Conservation (phyloP, 805 yeast genomes). For the Starmerella vitae region DNA sequence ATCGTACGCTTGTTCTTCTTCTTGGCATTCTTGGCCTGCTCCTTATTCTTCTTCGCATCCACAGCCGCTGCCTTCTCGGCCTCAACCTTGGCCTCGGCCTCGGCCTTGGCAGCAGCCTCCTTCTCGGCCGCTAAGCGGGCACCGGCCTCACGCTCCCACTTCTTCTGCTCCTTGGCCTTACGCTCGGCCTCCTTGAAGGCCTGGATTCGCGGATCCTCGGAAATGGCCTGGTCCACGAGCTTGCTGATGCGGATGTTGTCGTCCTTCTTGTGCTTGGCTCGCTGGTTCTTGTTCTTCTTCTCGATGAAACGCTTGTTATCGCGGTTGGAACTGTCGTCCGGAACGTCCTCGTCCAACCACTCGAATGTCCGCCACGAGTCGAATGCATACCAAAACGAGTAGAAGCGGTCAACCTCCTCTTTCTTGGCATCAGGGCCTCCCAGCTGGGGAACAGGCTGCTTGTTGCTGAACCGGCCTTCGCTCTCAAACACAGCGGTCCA, state of each 20-base stretch:
- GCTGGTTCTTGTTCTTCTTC: conserved; percentile 90
- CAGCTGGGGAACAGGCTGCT: conserved; percentile 72
- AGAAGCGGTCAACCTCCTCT: conserved; percentile 74
- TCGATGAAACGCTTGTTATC: conserved; percentile 98
- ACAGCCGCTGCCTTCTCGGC: conserved; percentile 54
- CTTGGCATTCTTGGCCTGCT: conserved; percentile 76
- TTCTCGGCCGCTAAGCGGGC: conserved; percentile 92
- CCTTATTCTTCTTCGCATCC: conserved; percentile 72
- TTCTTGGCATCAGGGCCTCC: conserved; percentile 58
- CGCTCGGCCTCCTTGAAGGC: conserved; percentile 85
- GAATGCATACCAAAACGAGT: conserved; percentile 82
- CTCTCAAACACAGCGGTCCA: conserved; percentile 87
- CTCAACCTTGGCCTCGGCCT: conserved; percentile 60
- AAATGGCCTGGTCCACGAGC: conserved; percentile 72
- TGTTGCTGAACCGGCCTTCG: conserved; percentile 86
- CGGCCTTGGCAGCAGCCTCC: conserved; percentile 83
- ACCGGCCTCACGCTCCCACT: conserved; percentile 98
- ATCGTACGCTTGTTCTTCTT: conserved; percentile 91
- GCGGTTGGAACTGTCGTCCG: conserved; percentile 97
- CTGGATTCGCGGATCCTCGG: conserved; percentile 91
- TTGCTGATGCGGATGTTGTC: conserved; percentile 83
- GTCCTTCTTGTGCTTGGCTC: conserved; percentile 95
- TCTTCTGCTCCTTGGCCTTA: conserved; percentile 84
- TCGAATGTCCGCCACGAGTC: conserved; percentile 98
- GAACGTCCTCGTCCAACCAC: conserved; percentile 96